Base-by-base conservation (phyloP, 2,329 filamentous ascomycete species). In the Arthroderma uncinatum region DNA sequence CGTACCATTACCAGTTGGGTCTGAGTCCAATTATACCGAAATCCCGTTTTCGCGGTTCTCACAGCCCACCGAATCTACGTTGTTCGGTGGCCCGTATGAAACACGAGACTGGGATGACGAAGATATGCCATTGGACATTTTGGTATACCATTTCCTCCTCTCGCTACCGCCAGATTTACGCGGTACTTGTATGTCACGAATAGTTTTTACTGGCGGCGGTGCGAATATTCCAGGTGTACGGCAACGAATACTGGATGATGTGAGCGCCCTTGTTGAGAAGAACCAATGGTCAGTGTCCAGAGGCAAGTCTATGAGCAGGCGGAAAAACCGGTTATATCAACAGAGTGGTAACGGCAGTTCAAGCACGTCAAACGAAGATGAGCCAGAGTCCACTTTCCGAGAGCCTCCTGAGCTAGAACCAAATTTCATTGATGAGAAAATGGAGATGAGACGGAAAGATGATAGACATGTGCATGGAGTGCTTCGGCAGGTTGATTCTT, bases 191-290 rank as follows among this genome's bases (percentile, higher is more conserved):
- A 93, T 96, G 83, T 84, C 90, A 1, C 86, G 92, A 39, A 87
- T 97, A 48, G 77, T 95, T 14, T 87, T 98, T 66, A 86, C 85
- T 0, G 93, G 93, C 33, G 89, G 89, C 1, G 86, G 86, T 52
- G 83, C 89, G 4, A 80, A 80, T 25, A 83, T 96, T 7, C 80
- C 91, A 0, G 93, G 93, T 0, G 74, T 98, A 25, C 89, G 88
- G 62, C 78, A 79, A 23, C 82, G 92, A 25, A 79, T 95, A 37
- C 72, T 95, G 33, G 80, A 86, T 57, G 91, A 97, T 64, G 73
- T 97, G 0, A 78, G 80, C 2, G 71, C 74, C 0, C 74, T 95
- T 0, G 78, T 93, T 4, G 76, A 83, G 14, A 74, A 78, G 47
- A 77, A 83, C 60, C 87, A 89, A 5, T 97, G 92, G 89, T 83